Conservation (phyloP, 352 stramenopile species). For the Phytophthora niederhauseri region DNA sequence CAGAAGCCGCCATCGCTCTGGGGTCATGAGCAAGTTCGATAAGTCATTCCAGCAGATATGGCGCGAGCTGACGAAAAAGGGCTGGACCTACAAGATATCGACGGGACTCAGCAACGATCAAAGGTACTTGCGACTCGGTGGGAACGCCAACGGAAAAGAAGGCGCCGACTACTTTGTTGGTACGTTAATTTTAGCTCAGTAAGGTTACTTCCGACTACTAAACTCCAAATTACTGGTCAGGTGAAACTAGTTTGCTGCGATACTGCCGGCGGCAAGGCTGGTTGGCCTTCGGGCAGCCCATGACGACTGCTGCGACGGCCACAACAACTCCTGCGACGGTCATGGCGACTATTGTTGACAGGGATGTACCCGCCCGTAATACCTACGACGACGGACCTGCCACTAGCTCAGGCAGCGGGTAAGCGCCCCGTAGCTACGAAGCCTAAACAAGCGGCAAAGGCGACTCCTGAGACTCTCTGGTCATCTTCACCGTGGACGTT, state of each 20-base stretch:
- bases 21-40: slow-evolving; percentile 1
- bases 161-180: slow-evolving; percentile 2
- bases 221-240: not conserved
- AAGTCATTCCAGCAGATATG: slow-evolving; percentile 16
- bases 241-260: not conserved
- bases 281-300: not conserved
- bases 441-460: not conserved
- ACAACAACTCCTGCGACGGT: not conserved
- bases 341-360: not conserved
- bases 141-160: slow-evolving; percentile 14
- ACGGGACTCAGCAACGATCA: too few species aligned
- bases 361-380: too few species aligned
- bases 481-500: not conserved
- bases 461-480: not conserved
- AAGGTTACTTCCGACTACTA: not conserved
- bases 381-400: not conserved
- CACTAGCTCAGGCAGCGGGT: not conserved
- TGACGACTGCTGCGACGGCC: not conserved
- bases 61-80: slow-evolving; percentile 17
- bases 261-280: not conserved
- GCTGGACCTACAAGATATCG: slow-evolving; percentile 5
- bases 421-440: not conserved
- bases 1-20: slow-evolving; percentile 6
- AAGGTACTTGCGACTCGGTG: not conserved
- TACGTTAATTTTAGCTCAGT: not conserved